Conservation (phyloP, 2,329 filamentous ascomycete species). For the Annulohypoxylon truncatum region DNA sequence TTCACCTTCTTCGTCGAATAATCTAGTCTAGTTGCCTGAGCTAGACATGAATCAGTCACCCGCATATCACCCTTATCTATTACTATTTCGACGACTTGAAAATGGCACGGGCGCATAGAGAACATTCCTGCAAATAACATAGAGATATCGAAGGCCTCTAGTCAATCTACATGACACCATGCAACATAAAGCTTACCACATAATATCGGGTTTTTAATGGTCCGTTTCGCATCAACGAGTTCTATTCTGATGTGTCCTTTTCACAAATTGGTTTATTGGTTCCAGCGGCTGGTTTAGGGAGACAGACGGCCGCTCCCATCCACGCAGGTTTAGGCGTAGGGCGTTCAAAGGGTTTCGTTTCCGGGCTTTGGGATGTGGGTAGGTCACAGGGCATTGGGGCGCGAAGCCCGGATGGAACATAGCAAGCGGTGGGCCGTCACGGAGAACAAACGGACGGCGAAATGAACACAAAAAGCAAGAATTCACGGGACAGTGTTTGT, state of each 20-base stretch:
- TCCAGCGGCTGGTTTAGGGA: slow-evolving; percentile 15
- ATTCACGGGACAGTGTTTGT: slow-evolving; percentile 28
- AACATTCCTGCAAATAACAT: slow-evolving; percentile 33
- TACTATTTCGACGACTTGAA: slow-evolving; percentile 13
- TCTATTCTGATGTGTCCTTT: slow-evolving; percentile 36
- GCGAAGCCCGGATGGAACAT: slow-evolving; percentile 22
- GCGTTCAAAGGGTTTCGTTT: slow-evolving; percentile 3
- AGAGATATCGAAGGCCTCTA: slow-evolving; percentile 20
- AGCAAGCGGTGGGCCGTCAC: slow-evolving; percentile 20
- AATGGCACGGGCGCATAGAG: slow-evolving; percentile 25
- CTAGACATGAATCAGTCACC: neutral
- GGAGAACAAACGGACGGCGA: slow-evolving; percentile 28
- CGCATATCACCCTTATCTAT: slow-evolving; percentile 7
- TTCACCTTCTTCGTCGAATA: neutral
- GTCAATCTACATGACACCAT: slow-evolving; percentile 17
- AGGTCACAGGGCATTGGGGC: slow-evolving; percentile 34
- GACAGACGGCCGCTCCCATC: slow-evolving; percentile 15
- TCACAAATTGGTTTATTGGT: slow-evolving; percentile 29
- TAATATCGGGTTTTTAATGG: slow-evolving; percentile 37
- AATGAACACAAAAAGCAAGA: slow-evolving; percentile 29
- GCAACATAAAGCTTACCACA: slow-evolving; percentile 34
- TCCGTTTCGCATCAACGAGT: slow-evolving; percentile 28
- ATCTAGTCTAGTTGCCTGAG: neutral
- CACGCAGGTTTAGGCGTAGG: slow-evolving; percentile 30
- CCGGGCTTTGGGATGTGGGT: slow-evolving; percentile 18